These are phyloP conservation scores for Ceratobasidium sp. DNA, from an alignment of 1,284 basidiomycete genomes.

Conservation along the genomic window DNA sequence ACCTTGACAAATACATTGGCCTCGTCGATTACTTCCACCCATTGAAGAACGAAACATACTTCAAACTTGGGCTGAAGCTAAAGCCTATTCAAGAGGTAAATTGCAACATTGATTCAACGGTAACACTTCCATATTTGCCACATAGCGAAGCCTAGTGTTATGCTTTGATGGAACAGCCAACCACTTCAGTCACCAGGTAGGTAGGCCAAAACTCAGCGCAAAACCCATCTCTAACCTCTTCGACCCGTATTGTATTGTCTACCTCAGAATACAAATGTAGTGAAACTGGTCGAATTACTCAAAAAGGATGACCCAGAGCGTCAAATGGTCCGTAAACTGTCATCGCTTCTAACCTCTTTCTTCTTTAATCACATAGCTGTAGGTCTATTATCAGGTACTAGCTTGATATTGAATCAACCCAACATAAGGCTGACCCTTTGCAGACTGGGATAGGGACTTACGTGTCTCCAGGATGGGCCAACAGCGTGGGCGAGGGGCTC, in stretches of 20 bases:
- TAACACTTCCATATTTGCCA: not conserved
- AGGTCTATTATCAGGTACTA: slow-evolving; percentile 5
- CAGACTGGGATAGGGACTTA: slow-evolving; percentile 45
- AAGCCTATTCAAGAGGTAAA: not conserved
- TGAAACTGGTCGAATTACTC: slow-evolving; percentile 34
- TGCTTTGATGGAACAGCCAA: slow-evolving; percentile 47
- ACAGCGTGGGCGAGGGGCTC: slow-evolving; percentile 21
- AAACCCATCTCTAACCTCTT: not conserved
- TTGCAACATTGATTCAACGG: not conserved
- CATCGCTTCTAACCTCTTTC: slow-evolving; percentile 2
- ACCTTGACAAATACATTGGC: not conserved
- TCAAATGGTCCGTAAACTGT: slow-evolving; percentile 41
- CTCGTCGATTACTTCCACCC: slow-evolving; percentile 1
- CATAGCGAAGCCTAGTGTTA: slow-evolving; percentile 40
- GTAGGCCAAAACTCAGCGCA: too few relatives aligned
- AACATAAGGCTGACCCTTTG: not conserved
- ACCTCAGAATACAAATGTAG: not conserved
- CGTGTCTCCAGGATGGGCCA: slow-evolving; percentile 34
- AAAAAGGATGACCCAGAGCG: slow-evolving; percentile 37
- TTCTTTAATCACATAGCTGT: not conserved
- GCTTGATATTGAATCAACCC: not conserved
- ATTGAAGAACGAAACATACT: not conserved
- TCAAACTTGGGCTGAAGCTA: not conserved
- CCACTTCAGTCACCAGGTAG: slow-evolving; percentile 36
- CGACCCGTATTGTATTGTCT: not conserved